Conservation (phyloP, 2,329 filamentous ascomycete species). For the Zalaria sp. region DNA sequence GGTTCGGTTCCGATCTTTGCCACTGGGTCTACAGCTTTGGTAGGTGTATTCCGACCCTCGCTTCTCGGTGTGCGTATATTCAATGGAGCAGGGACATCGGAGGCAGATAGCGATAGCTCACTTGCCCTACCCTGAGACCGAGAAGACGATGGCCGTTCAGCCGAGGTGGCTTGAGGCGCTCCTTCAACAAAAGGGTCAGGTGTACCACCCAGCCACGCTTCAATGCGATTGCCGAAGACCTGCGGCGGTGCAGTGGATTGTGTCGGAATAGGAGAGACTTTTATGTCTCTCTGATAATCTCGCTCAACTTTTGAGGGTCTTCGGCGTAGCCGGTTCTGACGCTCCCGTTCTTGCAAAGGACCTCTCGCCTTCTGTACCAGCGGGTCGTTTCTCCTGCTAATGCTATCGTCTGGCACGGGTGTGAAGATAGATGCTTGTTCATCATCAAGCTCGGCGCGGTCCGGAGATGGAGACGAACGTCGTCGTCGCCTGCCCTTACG, state of each 20-base stretch:
- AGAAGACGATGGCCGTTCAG: too few relatives aligned
- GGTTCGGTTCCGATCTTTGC: too few relatives aligned
- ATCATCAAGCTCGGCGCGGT: constrained; percentile 2
- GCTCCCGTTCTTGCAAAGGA: not conserved
- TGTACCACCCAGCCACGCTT: constrained; percentile 47
- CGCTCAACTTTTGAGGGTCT: constrained; percentile 14
- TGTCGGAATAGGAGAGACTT: constrained; percentile 9
- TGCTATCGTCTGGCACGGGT: constrained; percentile 8
- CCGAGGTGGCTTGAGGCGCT: not conserved
- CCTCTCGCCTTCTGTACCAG: not conserved
- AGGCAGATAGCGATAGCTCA: too few relatives aligned
- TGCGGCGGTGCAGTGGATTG: constrained; percentile 26
- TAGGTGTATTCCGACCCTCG: too few relatives aligned
- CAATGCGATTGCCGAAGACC: constrained; percentile 38
- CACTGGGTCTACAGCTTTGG: too few relatives aligned
- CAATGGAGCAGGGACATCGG: too few relatives aligned
- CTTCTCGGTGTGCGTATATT: too few relatives aligned
- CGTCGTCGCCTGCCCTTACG: not conserved
- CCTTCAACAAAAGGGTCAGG: constrained; percentile 40
- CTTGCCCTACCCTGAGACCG: too few relatives aligned
- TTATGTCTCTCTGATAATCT: constrained; percentile 2
- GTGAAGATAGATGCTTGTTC: constrained; percentile 1
- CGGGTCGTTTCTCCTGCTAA: constrained; percentile 6
- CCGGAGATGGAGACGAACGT: constrained; percentile 3
- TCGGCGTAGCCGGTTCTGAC: constrained; percentile 22